phyloP scores from a whole-genome alignment of 2,329 filamentous ascomycete species.

The Aspergillus jensenii region DNA sequence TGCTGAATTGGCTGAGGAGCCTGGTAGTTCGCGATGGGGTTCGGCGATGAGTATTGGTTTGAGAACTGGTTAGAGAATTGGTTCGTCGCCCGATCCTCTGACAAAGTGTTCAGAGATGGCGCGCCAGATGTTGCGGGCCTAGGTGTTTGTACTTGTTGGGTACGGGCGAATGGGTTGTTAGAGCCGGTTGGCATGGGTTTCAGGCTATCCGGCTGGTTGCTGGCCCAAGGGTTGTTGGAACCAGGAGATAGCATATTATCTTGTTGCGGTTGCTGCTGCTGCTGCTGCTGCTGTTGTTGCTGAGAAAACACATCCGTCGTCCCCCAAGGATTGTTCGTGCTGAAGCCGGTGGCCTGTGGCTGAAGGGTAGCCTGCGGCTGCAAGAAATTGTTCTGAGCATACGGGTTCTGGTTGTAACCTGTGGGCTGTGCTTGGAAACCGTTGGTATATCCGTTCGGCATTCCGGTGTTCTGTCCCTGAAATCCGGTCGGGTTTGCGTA shows the following conservation, averaged over 20 bases:
- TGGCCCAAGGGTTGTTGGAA: constrained; percentile 93
- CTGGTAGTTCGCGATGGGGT: constrained; percentile 52
- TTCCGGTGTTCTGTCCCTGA: constrained; percentile 60
- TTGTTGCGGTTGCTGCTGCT: constrained; percentile 46
- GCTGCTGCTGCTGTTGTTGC: constrained; percentile 45
- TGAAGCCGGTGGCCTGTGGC: constrained; percentile 61
- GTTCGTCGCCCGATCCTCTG: constrained; percentile 78
- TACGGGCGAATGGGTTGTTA: constrained; percentile 90
- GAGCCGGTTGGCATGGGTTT: constrained; percentile 88
- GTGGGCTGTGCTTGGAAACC: constrained; percentile 70
- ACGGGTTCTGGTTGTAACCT: constrained; percentile 62
- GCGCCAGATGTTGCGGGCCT: constrained; percentile 55
- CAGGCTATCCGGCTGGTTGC: constrained; percentile 62
- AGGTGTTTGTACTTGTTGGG: constrained; percentile 44
- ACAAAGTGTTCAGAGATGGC: constrained; percentile 71
- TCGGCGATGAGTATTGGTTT: constrained; percentile 53
- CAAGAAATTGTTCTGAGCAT: constrained; percentile 45
- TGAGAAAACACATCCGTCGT: constrained; percentile 46
- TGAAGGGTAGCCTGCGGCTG: constrained; percentile 55
- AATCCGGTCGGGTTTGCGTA: constrained; percentile 79
- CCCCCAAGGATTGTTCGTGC: constrained; percentile 58
- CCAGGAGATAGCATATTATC: constrained; percentile 70
- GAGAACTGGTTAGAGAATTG: constrained; percentile 60
- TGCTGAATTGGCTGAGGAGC: constrained; percentile 33
- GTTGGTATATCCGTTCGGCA: constrained; percentile 67